Conservation (phyloP, 352 stramenopile genomes). For the Pilasporangium apinafurcum region DNA sequence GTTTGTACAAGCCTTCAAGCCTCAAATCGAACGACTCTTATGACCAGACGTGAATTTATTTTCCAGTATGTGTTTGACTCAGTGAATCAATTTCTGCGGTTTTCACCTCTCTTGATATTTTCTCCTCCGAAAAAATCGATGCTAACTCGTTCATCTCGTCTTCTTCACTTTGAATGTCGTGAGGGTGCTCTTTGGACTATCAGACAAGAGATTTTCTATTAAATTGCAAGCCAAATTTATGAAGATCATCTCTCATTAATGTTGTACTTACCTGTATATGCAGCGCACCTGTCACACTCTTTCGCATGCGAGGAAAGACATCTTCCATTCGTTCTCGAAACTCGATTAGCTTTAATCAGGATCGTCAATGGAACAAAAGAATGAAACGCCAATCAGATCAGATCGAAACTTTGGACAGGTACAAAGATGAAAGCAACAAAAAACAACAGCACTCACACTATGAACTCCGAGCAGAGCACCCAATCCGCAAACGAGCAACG, state of each 20-base stretch:
- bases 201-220: neutral
- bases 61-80: constrained; percentile 4
- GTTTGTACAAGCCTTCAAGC: no score
- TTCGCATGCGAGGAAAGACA: constrained; percentile 11
- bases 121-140: constrained; percentile 11
- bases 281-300: constrained; percentile 6
- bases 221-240: neutral
- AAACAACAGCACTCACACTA: constrained; percentile 20
- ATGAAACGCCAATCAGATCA: constrained; percentile 1
- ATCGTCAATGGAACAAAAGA: constrained; percentile 5
- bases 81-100: neutral
- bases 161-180: neutral
- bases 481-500: constrained; percentile 23
- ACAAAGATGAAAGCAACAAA: neutral
- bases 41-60: no score
- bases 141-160: constrained; percentile 14
- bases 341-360: constrained; percentile 12
- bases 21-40: no score
- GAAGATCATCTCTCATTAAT: neutral
- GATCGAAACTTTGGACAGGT: neutral
- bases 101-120: neutral
- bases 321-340: constrained; percentile 35
- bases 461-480: constrained; percentile 23
- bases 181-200: neutral
- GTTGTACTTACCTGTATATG: constrained; percentile 13